Conservation (phyloP, 2,329 filamentous ascomycete genomes). For the Cladosporium velox region DNA sequence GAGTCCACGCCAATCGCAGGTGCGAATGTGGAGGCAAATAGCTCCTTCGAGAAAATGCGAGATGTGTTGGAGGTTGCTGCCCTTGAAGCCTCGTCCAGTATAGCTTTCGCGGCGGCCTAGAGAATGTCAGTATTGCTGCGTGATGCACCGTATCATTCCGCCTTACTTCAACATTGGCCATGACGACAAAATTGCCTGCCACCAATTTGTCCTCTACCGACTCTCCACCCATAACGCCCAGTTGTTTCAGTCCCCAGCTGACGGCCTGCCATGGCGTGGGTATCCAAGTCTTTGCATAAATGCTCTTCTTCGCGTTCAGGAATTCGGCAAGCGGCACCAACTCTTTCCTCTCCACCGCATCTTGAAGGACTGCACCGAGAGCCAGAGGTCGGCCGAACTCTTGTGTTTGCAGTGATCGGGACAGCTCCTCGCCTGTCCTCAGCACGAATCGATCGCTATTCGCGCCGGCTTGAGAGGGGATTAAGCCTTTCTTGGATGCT, state of each 20-base stretch:
- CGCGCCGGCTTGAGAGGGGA: conserved; percentile 45
- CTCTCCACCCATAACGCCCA: conserved; percentile 46
- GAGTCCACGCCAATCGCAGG: conserved; percentile 29
- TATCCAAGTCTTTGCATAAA: conserved; percentile 72
- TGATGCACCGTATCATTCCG: neutral
- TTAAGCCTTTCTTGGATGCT: conserved; percentile 65
- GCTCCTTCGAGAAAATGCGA: conserved; percentile 36
- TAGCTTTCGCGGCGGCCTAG: conserved; percentile 44
- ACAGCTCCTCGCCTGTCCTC: conserved; percentile 61
- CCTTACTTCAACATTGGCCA: conserved; percentile 61
- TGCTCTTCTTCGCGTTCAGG: conserved; percentile 63
- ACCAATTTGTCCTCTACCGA: conserved; percentile 58
- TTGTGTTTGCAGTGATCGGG: conserved; percentile 70
- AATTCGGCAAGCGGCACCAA: conserved; percentile 74
- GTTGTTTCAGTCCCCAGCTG: conserved; percentile 72
- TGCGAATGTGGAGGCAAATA: conserved; percentile 35
- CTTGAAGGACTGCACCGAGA: conserved; percentile 74
- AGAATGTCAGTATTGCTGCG: neutral
- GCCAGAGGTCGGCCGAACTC: conserved; percentile 81
- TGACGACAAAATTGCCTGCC: conserved; percentile 64
- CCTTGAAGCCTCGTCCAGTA: conserved; percentile 38
- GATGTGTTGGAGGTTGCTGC: conserved; percentile 38
- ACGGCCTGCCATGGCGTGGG: conserved; percentile 69
- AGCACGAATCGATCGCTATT: conserved; percentile 54
- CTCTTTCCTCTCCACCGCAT: conserved; percentile 68